A percentile compares a stretch with the other conserved stretches of the same genome.
phyloP scores from a whole-genome alignment of 2,329 filamentous ascomycete species.

The Xylaria digitata region DNA sequence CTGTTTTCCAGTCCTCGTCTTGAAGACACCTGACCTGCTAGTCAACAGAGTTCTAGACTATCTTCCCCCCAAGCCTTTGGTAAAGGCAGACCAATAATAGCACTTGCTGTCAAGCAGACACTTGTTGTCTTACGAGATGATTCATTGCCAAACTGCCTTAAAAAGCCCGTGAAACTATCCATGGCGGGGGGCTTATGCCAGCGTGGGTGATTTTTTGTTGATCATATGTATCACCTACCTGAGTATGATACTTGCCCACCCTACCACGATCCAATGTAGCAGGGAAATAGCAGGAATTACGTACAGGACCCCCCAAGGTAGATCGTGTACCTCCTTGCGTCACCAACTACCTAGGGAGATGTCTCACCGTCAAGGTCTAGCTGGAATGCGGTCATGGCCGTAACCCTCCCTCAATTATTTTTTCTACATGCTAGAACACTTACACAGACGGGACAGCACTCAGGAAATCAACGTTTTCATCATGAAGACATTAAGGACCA shows the following conservation, averaged over 20 bases:
- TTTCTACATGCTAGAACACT: neutral
- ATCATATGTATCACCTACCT: neutral
- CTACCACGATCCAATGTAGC: neutral
- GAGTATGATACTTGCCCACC: neutral
- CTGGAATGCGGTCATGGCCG: constrained; percentile 23
- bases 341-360: neutral
- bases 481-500: constrained; percentile 16
- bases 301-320: neutral
- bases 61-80: too few relatives aligned
- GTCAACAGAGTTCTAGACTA: too few relatives aligned
- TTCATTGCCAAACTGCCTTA: too few relatives aligned
- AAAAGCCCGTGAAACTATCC: too few relatives aligned
- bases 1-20: too few relatives aligned
- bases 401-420: neutral
- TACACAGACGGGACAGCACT: neutral
- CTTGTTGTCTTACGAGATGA: too few relatives aligned
- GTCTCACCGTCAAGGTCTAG: constrained; percentile 7
- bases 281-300: neutral
- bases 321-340: neutral
- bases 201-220: too few relatives aligned
- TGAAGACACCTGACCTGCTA: too few relatives aligned
- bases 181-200: too few relatives aligned
- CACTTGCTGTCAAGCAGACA: too few relatives aligned
- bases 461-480: neutral
- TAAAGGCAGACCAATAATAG: too few relatives aligned